Evolutionary conservation across 1,139 yeast species (phyloP), one percentile per base, ranked within the genome.

Genomic region (Yamadazyma diospyri): DNA sequence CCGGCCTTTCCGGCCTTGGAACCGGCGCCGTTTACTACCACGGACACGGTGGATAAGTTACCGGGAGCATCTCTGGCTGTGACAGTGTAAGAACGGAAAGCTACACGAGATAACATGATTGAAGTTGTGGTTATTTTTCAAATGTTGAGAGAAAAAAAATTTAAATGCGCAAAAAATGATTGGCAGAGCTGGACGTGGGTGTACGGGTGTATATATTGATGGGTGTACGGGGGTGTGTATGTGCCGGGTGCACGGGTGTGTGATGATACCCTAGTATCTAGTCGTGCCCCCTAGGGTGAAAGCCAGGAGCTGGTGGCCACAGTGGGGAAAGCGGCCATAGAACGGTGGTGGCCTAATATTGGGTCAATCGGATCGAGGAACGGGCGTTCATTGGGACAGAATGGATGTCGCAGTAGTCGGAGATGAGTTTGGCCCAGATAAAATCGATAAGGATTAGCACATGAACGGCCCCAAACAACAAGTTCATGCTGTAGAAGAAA

Each of bases 401-500:
- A 38, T 64, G 48, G 19, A 51, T 70, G 15, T 72, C 72, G 43
- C 78, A 81, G 55, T 82, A 87, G 46, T 88, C 96, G 32, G 64
- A 57, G 23, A 84, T 73, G 33, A 92, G 57, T 43, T 79, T 78
- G 2, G 85, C 86, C 96, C 97, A 89, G 9, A 82, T 60, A 44
- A 86, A 72, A 49, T 94, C 98, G 38, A 83, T 71, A 20, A 88
- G 50, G 3, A 86, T 65, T 22, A 86, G 59, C 1, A 80, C 78
- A 47, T 88, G 72, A 3, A 88, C 86, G 11, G 79, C 64, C 0
- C 87, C 81, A 62, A 89, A 84, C 3, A 83, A 84, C 42, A 92
- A 69, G 15, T 94, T 87, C 47, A 92, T 84, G 33, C 97, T 95
- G 63, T 89, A 92, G 64, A 88, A 92, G 65, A 92, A 92, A 60